A percentile compares a stretch with the other conserved stretches of the same genome.
These are phyloP conservation scores for Iris macrosiphon DNA, from an alignment of 106 monocot genomes.

Conservation along the genomic window DNA sequence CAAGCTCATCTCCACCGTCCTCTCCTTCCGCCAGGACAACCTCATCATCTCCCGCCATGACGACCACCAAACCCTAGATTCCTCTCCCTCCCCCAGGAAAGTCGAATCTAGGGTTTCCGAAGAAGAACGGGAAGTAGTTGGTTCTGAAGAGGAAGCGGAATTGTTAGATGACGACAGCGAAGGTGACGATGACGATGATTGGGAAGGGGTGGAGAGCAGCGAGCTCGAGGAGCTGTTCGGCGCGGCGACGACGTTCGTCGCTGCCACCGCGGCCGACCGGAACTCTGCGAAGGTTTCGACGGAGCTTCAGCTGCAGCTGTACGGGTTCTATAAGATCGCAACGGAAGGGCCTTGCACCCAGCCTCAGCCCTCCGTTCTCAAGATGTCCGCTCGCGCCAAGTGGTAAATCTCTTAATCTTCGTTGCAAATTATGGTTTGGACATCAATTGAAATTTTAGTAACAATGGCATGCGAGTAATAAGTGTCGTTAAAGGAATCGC, in stretches of 20 bases:
- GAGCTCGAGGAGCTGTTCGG: conserved; percentile 93
- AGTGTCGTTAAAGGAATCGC: no score
- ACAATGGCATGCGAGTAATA: no score
- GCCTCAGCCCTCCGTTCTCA: conserved; percentile 77
- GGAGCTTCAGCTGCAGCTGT: conserved; percentile 80
- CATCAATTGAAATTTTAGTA: no score
- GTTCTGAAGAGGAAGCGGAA: not conserved
- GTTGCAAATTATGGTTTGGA: no score
- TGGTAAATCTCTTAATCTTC: conserved; percentile 57
- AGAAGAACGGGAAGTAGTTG: not conserved
- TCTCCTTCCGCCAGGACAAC: conserved; percentile 71
- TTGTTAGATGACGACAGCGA: conserved; percentile 2
- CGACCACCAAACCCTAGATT: not conserved
- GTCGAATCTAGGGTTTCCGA: not conserved
- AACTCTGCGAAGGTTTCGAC: conserved; percentile 48
- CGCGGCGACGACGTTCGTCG: conserved; percentile 83
- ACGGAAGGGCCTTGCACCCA: conserved; percentile 89
- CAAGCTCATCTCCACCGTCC: conserved; percentile 91
- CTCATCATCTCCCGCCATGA: conserved; percentile 54
- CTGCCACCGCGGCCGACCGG: conserved; percentile 73
- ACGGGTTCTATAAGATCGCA: conserved; percentile 93
- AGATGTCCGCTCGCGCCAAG: conserved; percentile 85
- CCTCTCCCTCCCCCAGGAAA: not conserved
- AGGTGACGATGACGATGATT: conserved; percentile 46
- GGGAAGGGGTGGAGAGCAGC: conserved; percentile 97